Percentiles rank a stretch among this genome's conserved stretches.
These are phyloP conservation scores for Cunninghamia lanceolata DNA, from an alignment of 75 land plant genomes.

Conservation along the genomic window DNA sequence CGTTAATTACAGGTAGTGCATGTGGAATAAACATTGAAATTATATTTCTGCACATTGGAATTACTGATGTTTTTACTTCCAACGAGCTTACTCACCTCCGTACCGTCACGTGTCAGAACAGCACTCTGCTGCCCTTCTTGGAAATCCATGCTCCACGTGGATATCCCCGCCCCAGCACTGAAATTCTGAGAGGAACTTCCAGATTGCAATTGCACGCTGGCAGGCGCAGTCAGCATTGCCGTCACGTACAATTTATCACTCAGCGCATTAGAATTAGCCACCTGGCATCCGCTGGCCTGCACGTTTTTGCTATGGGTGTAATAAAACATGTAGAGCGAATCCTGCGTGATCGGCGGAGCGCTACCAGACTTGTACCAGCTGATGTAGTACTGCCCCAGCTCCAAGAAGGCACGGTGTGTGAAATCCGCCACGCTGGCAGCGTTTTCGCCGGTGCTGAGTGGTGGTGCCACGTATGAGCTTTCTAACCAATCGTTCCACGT, in stretches of 20 bases:
- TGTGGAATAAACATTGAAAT: not conserved
- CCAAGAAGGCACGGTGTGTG: conserved; percentile 8
- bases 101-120: not conserved
- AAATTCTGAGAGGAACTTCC: not conserved
- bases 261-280: not conserved
- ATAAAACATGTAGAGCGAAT: not conserved
- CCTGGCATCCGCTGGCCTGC: not conserved
- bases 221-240: not conserved
- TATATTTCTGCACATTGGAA: not conserved
- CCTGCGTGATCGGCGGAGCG: not conserved
- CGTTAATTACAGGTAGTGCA: not conserved
- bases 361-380: not conserved
- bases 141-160: not conserved
- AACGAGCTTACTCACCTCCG: not conserved
- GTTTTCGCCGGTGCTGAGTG: not conserved
- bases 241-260: not conserved
- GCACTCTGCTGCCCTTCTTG: not conserved
- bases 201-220: not conserved
- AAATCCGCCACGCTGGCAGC: not conserved
- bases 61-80: not conserved
- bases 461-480: conserved; percentile 18
- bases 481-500: conserved; percentile 42
- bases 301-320: not conserved
- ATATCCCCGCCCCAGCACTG: not conserved
- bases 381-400: not conserved